Conservation (phyloP, 345 rosid genomes). For the Salix dunnii region DNA sequence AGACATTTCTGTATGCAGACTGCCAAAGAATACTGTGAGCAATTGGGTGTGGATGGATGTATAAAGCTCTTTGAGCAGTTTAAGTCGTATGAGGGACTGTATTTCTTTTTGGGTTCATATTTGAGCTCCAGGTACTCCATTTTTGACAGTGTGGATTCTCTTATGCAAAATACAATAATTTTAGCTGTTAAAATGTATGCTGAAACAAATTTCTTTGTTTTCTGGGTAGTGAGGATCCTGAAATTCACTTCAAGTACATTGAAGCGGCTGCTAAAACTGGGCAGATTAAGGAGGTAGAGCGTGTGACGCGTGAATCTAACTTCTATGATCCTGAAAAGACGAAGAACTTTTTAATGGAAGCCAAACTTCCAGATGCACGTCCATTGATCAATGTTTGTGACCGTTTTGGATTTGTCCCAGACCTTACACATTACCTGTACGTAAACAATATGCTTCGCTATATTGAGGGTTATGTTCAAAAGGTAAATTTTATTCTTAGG, state of each 20-base stretch:
- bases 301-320: slow-evolving; percentile 93
- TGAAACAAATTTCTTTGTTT: background rate
- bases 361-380: slow-evolving; percentile 96
- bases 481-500: slow-evolving; percentile 42
- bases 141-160: background rate
- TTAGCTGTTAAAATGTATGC: background rate
- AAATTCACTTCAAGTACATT: slow-evolving; percentile 92
- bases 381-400: slow-evolving; percentile 93
- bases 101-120: slow-evolving; percentile 92
- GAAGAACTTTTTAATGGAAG: slow-evolving; percentile 94
- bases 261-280: slow-evolving; percentile 94
- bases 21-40: slow-evolving; percentile 94
- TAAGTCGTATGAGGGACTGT: slow-evolving; percentile 90
- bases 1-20: slow-evolving; percentile 40
- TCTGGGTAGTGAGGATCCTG: slow-evolving; percentile 86
- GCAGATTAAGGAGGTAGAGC: slow-evolving; percentile 95
- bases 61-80: slow-evolving; percentile 92
- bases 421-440: slow-evolving; percentile 90
- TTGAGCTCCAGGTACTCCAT: slow-evolving; percentile 77
- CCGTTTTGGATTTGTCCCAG: slow-evolving; percentile 93
- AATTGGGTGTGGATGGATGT: slow-evolving; percentile 90
- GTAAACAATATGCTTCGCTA: slow-evolving; percentile 84
- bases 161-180: background rate
- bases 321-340: slow-evolving; percentile 95
- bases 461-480: slow-evolving; percentile 95